Percentiles rank a stretch among this genome's conserved stretches.
Conservation (phyloP, 1,139 yeast species). For the Kodamaea derodonti region DNA sequence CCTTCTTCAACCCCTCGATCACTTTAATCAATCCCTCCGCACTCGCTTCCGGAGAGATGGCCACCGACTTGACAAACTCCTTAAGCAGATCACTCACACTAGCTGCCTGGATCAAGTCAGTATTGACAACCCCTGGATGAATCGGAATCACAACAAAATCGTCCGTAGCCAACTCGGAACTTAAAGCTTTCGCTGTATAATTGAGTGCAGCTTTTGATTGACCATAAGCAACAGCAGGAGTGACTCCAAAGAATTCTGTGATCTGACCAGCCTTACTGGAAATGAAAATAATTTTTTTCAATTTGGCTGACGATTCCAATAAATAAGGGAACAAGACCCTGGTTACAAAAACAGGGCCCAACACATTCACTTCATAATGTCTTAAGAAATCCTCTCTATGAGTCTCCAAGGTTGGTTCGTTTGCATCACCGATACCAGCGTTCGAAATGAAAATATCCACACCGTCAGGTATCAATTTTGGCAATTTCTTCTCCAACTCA, state of each 20-base stretch:
- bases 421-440: constrained; percentile 4
- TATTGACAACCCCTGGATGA: constrained; percentile 31
- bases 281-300: constrained; percentile 4
- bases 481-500: constrained; percentile 7
- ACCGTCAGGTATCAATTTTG: constrained; percentile 2
- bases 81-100: not conserved
- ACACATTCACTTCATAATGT: constrained; percentile 3
- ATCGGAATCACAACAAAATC: constrained; percentile 21
- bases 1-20: not conserved
- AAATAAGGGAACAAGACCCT: constrained; percentile 3
- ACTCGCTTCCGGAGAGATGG: not conserved
- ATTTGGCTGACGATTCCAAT: constrained; percentile 2
- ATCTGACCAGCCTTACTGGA: constrained; percentile 7
- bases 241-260: constrained; percentile 3
- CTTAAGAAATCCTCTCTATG: constrained; percentile 1
- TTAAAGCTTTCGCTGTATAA: constrained; percentile 16
- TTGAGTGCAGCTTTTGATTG: constrained; percentile 30
- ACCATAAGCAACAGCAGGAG: constrained; percentile 18
- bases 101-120: constrained; percentile 23
- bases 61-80: not conserved
- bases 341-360: constrained; percentile 4
- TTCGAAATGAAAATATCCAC: constrained; percentile 5
- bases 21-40: not conserved
- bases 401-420: not conserved
- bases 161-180: constrained; percentile 18